These are phyloP conservation scores for Psidium friedrichsthalianum DNA, from an alignment of 345 rosid genomes.

Conservation along the genomic window DNA sequence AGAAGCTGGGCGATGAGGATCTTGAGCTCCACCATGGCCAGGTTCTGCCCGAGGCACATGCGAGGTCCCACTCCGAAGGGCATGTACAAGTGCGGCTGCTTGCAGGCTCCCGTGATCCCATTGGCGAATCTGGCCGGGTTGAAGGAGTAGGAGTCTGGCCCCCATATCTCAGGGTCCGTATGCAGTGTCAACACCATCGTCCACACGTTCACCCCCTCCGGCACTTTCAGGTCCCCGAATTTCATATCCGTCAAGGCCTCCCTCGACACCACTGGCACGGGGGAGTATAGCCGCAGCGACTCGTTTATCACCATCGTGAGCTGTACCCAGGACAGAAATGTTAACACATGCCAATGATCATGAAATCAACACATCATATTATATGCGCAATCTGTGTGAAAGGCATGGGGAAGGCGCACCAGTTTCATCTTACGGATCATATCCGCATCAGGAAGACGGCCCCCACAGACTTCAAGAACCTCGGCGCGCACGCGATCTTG, in stretches of 20 bases:
- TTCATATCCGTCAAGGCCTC: constrained; percentile 38
- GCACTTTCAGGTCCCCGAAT: constrained; percentile 18
- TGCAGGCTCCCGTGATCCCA: constrained; percentile 25
- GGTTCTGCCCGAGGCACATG: constrained; percentile 33
- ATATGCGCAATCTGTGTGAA: not conserved
- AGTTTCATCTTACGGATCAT: constrained; percentile 25
- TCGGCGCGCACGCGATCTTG: constrained; percentile 31
- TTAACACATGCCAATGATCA: not conserved
- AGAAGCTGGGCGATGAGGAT: constrained; percentile 13
- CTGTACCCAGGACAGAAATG: constrained; percentile 10
- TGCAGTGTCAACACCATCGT: constrained; percentile 11
- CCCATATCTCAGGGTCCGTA: constrained; percentile 42
- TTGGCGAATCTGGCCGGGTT: constrained; percentile 25
- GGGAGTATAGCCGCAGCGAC: constrained; percentile 36
- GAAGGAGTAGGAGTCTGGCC: constrained; percentile 24
- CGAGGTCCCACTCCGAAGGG: constrained; percentile 44
- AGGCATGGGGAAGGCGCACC: constrained; percentile 1
- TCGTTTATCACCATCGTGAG: constrained; percentile 40
- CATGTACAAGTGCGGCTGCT: constrained; percentile 25
- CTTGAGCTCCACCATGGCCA: constrained; percentile 41
- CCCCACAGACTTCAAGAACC: constrained; percentile 15
- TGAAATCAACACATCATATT: not conserved
- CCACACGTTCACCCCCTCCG: constrained; percentile 32
- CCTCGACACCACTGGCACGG: constrained; percentile 25
- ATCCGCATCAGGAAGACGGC: constrained; percentile 9